phyloP scores from a whole-genome alignment of 2,329 filamentous ascomycete genomes.

The Scedosporium minutisporum region DNA sequence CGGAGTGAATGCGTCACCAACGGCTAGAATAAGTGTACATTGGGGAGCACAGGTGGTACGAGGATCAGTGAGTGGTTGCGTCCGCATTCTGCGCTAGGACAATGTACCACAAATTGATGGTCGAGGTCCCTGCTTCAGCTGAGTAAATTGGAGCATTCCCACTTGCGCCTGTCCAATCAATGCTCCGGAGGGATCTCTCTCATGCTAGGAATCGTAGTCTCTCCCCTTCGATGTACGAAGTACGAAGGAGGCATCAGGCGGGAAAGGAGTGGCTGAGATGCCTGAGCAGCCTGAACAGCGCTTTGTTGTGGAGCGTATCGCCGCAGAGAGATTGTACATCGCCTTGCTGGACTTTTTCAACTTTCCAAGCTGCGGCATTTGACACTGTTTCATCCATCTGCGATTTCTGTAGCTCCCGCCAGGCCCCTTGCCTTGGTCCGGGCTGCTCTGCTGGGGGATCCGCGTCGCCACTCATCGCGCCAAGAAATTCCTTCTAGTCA shows the following conservation, averaged over 20 bases:
- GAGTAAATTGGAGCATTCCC: not conserved
- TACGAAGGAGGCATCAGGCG: not conserved
- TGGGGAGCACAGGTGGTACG: not conserved
- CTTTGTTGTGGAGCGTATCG: too few species aligned
- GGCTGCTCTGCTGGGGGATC: not conserved
- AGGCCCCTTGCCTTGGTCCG: not conserved
- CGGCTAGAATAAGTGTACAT: not conserved
- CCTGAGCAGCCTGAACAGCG: not conserved
- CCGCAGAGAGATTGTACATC: not conserved
- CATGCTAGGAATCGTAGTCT: not conserved
- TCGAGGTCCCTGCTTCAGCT: not conserved
- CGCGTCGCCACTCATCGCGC: not conserved
- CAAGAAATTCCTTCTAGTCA: not conserved
- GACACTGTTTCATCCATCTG: not conserved
- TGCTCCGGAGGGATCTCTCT: not conserved
- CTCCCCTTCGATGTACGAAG: not conserved
- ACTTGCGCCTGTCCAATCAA: not conserved
- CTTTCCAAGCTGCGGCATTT: not conserved
- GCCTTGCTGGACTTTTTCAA: not conserved
- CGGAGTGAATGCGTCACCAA: not conserved
- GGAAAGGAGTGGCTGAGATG: not conserved
- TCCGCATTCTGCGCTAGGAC: not conserved
- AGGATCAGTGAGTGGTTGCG: not conserved
- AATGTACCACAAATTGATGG: not conserved
- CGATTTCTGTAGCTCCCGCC: not conserved